Base-by-base conservation (phyloP, 179 eudicot species). In the Kewa caespitosa region DNA sequence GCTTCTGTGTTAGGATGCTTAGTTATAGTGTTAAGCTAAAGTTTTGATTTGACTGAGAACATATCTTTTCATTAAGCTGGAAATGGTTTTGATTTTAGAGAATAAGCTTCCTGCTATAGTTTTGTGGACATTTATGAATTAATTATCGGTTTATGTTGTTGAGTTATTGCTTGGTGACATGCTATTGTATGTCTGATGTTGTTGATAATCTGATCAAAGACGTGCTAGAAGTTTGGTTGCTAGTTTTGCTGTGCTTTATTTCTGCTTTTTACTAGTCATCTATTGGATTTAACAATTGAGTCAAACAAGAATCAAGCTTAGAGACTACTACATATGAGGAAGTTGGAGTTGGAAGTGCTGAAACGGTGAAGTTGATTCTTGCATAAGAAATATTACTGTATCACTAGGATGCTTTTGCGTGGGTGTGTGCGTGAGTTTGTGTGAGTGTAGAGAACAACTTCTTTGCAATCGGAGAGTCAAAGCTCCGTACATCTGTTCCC, bases 191-290 rank as follows among this genome's bases (percentile, higher is more conserved):
- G 36, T 41, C 43, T 69, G 70, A 28, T 63, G 23, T 63, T 52
- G 25, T 39, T 57, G 37, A 64, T 72, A 39, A 67, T 68, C 67
- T 3, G 76, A 66, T 78, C 61, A 38, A 46, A 32, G 38, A 34
- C 38, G 8, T 66, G 55, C 72, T 39, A n/a, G 73, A 39, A 50
- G 36, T 54, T 23, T 63, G 6, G 18, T 38, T 38, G 7, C 28
- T 39, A 38, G 25, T 31, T 22, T 8, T 20, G 37, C 20, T 71
- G n/a, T 41, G 52, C 32, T 52, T 23, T 72, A 7, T 8, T 48
- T 38, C 7, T 59, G 0, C 13, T 28, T 62, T 75, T 8, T 46
- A 30, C 22, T 31, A 61, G 60, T 75, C n/a, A 37, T 27, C 22
- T 73, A 27, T 18, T 38, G 6, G 22, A 37, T 73, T 30, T 30